Base-by-base conservation (phyloP, 306 rosid species). In the Cicer chorassanicum region DNA sequence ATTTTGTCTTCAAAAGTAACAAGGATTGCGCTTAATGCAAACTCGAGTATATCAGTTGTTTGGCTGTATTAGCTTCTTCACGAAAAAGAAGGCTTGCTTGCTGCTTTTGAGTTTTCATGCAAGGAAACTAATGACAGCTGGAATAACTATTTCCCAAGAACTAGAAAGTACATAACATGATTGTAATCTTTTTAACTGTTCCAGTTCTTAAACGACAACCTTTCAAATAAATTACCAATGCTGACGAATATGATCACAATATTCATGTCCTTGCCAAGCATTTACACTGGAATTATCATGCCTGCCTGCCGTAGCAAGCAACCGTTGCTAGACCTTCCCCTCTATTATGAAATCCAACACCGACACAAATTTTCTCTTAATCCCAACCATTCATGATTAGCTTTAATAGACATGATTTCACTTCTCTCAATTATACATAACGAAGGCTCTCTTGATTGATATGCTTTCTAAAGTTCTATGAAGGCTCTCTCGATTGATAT, bases 1-100 rank as follows among this genome's bases (percentile, higher is more conserved):
- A 56, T 29, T 48, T 71, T 15, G 15, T 41, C 63, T 73, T 34
- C 29, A 21, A 55, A 9, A 55, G 51, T 72, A 43, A 29, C 4
- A 5, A 1, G 7, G 6, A 1, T 7, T 3, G 44, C 14, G 57
- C 14, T 56, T n/a, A 57, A 46, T 8, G 74, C 40, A 19, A 44
- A 29, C 78, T 12, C 0, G 16, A 34, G 41, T 56, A 76, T 13
- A 56, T 65, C 54, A 18, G 9, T 4, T 18, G 36, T 21, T 53
- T 0, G 5, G 39, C 1, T 21, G 24, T 10, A 59, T 18, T 11
- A 60, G 10, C 64, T 57, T 48, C 61, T 48, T 38, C n/a, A 39
- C 4, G 50, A 13, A 44, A 59, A 21, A 7, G 42, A 18, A 50
- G 29, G 38, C 3, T 19, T 8, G 29, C 61, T 56, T 10, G 49